Evolutionary conservation across 805 yeast species (phyloP).

Genomic region (Myxozyma sirexii): DNA sequence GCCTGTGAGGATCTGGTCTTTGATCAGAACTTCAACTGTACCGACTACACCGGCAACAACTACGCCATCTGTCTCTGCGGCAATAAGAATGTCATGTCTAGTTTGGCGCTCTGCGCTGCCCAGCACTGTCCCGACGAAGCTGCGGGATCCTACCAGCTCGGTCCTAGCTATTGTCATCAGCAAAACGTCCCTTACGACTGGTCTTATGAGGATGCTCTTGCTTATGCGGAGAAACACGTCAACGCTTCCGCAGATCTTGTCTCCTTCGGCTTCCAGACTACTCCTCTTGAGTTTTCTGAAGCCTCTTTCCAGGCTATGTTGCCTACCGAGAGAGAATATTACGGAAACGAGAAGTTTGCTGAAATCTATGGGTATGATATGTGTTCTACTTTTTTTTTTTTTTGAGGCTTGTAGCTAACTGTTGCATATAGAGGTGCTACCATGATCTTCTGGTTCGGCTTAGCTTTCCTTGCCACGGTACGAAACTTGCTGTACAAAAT

Average conservation of each 20-base stretch:
- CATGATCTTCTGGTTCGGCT: constrained; percentile 11
- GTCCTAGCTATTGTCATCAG: neutral
- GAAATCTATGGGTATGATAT: constrained; percentile 9
- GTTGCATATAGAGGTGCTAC: constrained; percentile 12
- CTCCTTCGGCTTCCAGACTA: neutral
- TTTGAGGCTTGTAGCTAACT: too few species aligned
- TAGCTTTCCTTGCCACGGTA: constrained; percentile 3
- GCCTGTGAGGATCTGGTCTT: neutral
- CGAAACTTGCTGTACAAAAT: neutral
- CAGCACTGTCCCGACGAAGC: neutral
- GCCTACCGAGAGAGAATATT: neutral
- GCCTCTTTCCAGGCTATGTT: neutral
- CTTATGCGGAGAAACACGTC: neutral
- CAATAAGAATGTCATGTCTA: neutral
- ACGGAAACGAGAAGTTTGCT: neutral
- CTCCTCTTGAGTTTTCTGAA: neutral
- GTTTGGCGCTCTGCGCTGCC: neutral
- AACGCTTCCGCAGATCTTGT: neutral
- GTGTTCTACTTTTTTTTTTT: too few species aligned
- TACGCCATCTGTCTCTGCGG: neutral
- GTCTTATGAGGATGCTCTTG: neutral
- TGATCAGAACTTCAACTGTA: neutral
- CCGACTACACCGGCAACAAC: neutral
- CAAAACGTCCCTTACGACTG: neutral
- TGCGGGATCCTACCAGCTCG: neutral